Evolutionary conservation across 345 rosid species (phyloP).

Genomic region (Eucalyptus caleyi): DNA sequence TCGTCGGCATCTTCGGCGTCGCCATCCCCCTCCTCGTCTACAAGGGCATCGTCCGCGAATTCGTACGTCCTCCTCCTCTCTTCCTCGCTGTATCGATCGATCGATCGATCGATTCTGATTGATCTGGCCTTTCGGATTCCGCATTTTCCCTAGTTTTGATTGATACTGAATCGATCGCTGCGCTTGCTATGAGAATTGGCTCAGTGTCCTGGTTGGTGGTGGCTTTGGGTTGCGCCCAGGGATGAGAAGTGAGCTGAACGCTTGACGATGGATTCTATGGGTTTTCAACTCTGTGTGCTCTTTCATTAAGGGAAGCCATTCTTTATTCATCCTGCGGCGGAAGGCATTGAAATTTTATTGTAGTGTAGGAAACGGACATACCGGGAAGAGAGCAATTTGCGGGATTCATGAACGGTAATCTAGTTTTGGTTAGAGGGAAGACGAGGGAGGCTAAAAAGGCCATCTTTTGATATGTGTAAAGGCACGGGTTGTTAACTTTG

Average conservation of each 20-base stretch:
- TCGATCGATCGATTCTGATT: background rate
- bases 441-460: background rate
- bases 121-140: background rate
- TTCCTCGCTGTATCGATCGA: background rate
- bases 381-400: background rate
- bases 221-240: background rate
- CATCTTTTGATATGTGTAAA: background rate
- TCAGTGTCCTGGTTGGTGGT: background rate
- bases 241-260: background rate
- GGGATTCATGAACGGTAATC: background rate
- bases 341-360: background rate
- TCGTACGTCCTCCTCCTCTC: slow-evolving; percentile 14
- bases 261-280: background rate
- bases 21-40: slow-evolving; percentile 82
- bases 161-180: background rate
- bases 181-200: background rate
- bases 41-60: slow-evolving; percentile 84
- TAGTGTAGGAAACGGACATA: background rate
- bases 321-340: background rate
- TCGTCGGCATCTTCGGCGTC: slow-evolving; percentile 81
- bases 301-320: background rate
- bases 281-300: background rate
- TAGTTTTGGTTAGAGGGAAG: background rate
- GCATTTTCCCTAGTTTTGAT: background rate
- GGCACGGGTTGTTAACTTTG: background rate